Evolutionary conservation across 2,329 filamentous ascomycete genomes (phyloP).

Genomic region (Rasamsonia emersonii): DNA sequence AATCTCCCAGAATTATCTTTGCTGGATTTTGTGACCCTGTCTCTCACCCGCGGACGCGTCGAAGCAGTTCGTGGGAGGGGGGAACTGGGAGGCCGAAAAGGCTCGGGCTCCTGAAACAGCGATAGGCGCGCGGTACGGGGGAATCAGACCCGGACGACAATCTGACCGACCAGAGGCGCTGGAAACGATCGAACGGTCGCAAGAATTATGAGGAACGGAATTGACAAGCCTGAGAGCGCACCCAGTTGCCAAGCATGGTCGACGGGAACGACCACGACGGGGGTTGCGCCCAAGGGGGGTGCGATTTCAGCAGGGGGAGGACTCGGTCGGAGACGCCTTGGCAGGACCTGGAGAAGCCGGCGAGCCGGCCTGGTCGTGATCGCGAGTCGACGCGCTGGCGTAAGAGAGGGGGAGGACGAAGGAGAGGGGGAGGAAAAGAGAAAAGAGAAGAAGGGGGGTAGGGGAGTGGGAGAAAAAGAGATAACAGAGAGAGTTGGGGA

Average conservation of each 20-base stretch:
- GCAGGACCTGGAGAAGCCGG: constrained; percentile 10
- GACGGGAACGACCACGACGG: constrained; percentile 11
- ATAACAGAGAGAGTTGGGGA: constrained; percentile 6
- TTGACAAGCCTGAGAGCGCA: constrained; percentile 13
- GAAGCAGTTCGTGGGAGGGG: no score
- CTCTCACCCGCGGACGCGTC: no score
- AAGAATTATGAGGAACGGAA: constrained; percentile 7
- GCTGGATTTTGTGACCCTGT: background rate
- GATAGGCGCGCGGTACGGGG: no score
- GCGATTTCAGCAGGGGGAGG: constrained; percentile 7
- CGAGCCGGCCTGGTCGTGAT: constrained; percentile 12
- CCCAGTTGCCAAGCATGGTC: constrained; percentile 16
- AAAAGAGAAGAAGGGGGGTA: constrained; percentile 4
- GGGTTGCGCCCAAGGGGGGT: constrained; percentile 2
- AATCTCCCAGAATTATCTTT: constrained; percentile 3
- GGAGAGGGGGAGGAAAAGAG: constrained; percentile 5
- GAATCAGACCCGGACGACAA: no score
- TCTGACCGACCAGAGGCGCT: constrained; percentile 1
- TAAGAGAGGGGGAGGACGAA: constrained; percentile 16
- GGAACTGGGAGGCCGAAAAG: no score
- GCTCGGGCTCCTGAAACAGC: no score
- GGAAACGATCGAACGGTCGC: constrained; percentile 9
- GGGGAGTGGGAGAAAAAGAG: constrained; percentile 3
- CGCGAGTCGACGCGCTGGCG: constrained; percentile 14
- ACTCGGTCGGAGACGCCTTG: constrained; percentile 10